Base-by-base conservation (phyloP, 305 asterid species). In the Coffea humblotiana region DNA sequence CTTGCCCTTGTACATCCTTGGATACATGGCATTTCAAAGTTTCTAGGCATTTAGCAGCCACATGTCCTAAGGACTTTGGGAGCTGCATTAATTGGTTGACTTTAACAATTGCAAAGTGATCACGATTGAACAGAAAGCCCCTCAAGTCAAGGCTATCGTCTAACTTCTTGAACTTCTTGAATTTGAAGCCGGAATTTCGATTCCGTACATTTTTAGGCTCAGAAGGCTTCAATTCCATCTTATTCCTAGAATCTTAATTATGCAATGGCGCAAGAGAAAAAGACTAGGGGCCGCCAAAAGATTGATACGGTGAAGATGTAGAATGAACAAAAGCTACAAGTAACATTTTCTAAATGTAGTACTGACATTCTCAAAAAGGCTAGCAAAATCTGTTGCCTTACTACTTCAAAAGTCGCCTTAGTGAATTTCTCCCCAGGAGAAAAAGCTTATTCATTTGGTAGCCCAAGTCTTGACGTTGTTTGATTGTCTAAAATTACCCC, bases 291-390 rank as follows among this genome's bases (percentile, higher is more conserved):
- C 1, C 27, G 65, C 27, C 65, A 6, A 21, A 60, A 23, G 27
- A 60, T 58, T 3, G 64, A 21, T 7, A 21, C 52, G 67, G 77
- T 60, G 10, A 80, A 74, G 45, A 74, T 80, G 25, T 45, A 77
- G 65, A 74, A 51, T 25, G 74, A 74, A 60, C 74, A 51, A 0
- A 80, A 74, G 58, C 51, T 72, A 11, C 79, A 72, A 12, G 83
- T 80, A 48, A 79, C 25, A 12, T 79, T 72, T 48, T 79, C 78
- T 0, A 79, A 72, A 61, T 78, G 78, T 0, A 74, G 83, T 4
- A 43, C 67, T 18, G 83, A 61, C 15, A 67, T 80, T 65, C 74
- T 80, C 79, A 80, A 80, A 18, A 80, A 74, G 71, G 79, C 51
- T 15, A 80, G 79, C 11, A 75, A 80, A 9, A 69, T 80, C 58